Evolutionary conservation across 805 yeast species (phyloP).

Genomic region (Suhomyces faveliae): DNA sequence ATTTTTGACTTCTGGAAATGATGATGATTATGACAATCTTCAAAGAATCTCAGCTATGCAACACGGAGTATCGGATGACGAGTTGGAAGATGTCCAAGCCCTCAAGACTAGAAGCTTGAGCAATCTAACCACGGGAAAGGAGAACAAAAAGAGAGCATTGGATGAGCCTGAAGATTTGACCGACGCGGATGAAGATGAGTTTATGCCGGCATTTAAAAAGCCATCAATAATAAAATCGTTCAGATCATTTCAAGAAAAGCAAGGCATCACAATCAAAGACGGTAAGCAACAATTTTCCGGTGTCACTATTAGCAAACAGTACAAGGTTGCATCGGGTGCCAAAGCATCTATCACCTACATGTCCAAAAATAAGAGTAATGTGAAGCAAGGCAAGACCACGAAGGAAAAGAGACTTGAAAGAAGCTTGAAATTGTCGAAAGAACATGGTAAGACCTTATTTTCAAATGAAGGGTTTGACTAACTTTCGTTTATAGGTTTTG

Average conservation of each 20-base stretch:
- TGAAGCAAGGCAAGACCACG: constrained; percentile 23
- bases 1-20: constrained; percentile 39
- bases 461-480: constrained; percentile 22
- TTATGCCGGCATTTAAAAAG: constrained; percentile 40
- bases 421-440: constrained; percentile 20
- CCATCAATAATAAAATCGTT: constrained; percentile 51
- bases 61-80: constrained; percentile 41
- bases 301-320: constrained; percentile 53
- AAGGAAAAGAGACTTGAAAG: constrained; percentile 28
- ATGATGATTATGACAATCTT: constrained; percentile 26
- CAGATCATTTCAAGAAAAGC: constrained; percentile 36
- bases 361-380: constrained; percentile 33
- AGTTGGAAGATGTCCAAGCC: constrained; percentile 42
- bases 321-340: constrained; percentile 54
- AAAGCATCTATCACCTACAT: constrained; percentile 58
- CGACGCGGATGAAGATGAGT: constrained; percentile 26
- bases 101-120: constrained; percentile 45
- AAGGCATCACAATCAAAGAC: constrained; percentile 41
- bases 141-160: constrained; percentile 12
- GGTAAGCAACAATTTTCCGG: constrained; percentile 36
- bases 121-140: constrained; percentile 26
- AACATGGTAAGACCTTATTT: constrained; percentile 19
- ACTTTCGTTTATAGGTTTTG: too few relatives aligned
- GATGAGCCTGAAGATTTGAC: constrained; percentile 15
- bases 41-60: constrained; percentile 34